Percentiles rank a stretch among this genome's conserved stretches.
phyloP scores from a whole-genome alignment of 1,284 basidiomycete species.

The Marasmius fiardii region DNA sequence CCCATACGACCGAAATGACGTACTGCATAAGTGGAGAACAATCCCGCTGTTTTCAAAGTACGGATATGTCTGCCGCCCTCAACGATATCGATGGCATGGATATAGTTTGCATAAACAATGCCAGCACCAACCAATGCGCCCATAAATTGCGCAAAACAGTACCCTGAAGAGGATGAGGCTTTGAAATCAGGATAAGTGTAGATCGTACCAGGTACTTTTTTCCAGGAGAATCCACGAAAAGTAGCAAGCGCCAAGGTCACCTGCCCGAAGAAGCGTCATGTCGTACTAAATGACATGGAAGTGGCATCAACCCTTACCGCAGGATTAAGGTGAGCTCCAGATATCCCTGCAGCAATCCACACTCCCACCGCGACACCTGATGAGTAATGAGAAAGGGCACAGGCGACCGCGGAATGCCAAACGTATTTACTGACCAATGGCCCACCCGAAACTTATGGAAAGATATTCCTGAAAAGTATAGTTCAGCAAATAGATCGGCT shows the following conservation, averaged over 20 bases:
- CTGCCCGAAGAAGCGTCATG: constrained; percentile 23
- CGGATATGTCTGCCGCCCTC: constrained; percentile 43
- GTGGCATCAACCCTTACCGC: constrained; percentile 40
- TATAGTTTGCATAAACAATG: constrained; percentile 52
- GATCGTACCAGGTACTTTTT: constrained; percentile 57
- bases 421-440: constrained; percentile 38
- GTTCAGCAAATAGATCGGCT: background rate
- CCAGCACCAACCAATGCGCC: constrained; percentile 48
- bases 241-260: constrained; percentile 68
- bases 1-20: constrained; percentile 14
- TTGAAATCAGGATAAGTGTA: background rate
- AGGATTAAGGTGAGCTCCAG: constrained; percentile 79
- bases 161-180: constrained; percentile 4
- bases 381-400: background rate
- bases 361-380: constrained; percentile 51
- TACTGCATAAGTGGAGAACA: constrained; percentile 39
- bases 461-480: constrained; percentile 43
- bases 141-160: constrained; percentile 41
- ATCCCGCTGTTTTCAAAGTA: constrained; percentile 38
- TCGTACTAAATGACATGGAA: background rate
- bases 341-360: constrained; percentile 63
- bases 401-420: constrained; percentile 9
- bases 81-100: constrained; percentile 46
- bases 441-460: constrained; percentile 68
- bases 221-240: constrained; percentile 74